Evolutionary conservation across 2,329 filamentous ascomycete species (phyloP).

Genomic region (Fusarium udum): DNA sequence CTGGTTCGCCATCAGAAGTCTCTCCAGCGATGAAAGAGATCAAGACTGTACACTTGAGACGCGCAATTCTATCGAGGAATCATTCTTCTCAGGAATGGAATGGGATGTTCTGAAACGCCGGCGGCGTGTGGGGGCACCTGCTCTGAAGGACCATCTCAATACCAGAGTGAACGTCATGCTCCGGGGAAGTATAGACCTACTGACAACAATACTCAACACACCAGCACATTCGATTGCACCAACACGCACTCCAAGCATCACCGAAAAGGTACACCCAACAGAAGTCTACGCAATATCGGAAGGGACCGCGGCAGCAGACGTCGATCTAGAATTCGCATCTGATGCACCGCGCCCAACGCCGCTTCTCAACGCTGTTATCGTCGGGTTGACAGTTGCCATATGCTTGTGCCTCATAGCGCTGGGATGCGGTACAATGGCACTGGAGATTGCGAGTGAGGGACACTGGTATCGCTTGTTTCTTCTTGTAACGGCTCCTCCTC

Average conservation of each 20-base stretch:
- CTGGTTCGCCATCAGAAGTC: not conserved
- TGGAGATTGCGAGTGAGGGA: not conserved
- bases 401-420: not conserved
- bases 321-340: not conserved
- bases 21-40: not conserved
- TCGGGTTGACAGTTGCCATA: not conserved
- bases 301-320: not conserved
- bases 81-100: not conserved
- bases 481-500: not conserved
- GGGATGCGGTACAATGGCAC: not conserved
- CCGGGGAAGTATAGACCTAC: not conserved
- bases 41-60: not conserved
- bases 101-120: not conserved
- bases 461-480: not conserved
- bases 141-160: not conserved
- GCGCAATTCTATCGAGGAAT: not conserved
- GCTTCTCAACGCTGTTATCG: not conserved
- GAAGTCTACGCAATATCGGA: not conserved
- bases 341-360: not conserved
- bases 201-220: not conserved
- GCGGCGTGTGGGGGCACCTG: not conserved
- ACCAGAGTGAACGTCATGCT: not conserved
- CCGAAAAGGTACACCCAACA: not conserved
- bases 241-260: fast-evolving
- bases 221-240: not conserved